Evolutionary conservation across 495 filamentous ascomycete genomes (phyloP), one percentile per base, ranked within the genome.

Genomic region (Aspergillus hancockii): DNA sequence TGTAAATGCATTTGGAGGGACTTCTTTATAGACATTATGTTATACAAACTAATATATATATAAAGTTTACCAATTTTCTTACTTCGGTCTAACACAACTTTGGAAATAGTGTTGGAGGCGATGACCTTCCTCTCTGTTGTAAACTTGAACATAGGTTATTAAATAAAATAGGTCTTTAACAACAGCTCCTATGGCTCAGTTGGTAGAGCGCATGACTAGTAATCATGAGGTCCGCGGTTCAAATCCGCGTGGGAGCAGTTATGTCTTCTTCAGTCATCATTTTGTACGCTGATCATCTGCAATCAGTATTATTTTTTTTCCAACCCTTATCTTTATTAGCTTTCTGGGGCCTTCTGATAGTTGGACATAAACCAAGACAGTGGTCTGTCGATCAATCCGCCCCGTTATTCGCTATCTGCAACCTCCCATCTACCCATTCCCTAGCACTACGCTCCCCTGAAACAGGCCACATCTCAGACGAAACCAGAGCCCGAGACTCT

Each of bases 1-100:
- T 49, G 66, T 56, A 40, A 65, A 58, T 52, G 61, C 58, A 22
- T 50, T 65, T 21, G 61, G 63, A 22, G 60, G 60, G 8, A n/a
- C 55, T 21, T 61, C 61, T 49, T 46, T 59, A 59, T 67, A 62
- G 25, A 22, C 0, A 23, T 13, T 16, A 10, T 1, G 40, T 2
- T 21, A 12, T 4, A 14, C 16, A 52, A 41, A 41, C 5, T 41
- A 41, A 47, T 47, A 47, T 47, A 23, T 47, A 19, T 23, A 18
- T n/a, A n/a, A n/a, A n/a, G n/a, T n/a, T n/a, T n/a, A n/a, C 8
- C 32, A 36, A 36, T 36, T 2, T 5, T 8, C 25, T 28, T 28
- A 28, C 25, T 28, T 28, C 7, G 25, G 25, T 28, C 25, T 28
- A 28, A 28, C 7, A 28, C 7, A 28, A 28, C 3, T 28, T 28